phyloP scores from a whole-genome alignment of 768 basidiomycete genomes.

The Naganishia onofrii region DNA sequence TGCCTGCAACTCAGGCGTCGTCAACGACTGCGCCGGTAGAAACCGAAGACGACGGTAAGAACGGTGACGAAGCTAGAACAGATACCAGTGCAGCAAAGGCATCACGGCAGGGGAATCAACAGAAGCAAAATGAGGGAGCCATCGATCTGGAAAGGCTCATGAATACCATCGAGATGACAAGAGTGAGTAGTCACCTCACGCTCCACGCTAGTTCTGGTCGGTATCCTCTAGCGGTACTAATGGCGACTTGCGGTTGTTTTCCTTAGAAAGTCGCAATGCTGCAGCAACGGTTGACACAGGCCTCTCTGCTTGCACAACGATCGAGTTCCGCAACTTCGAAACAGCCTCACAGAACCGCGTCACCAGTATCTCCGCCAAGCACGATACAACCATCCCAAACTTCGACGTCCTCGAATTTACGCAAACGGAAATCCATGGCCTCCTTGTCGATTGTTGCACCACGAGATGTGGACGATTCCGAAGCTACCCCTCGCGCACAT shows the following conservation, averaged over 20 bases:
- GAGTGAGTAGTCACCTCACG: conserved; percentile 16
- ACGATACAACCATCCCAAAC: not conserved
- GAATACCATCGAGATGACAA: conserved; percentile 27
- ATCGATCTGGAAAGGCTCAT: conserved; percentile 25
- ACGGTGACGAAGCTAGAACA: not conserved
- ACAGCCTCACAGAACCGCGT: not conserved
- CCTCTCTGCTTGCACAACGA: conserved; percentile 5
- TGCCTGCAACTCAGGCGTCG: not conserved
- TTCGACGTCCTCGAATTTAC: not conserved
- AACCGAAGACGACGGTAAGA: too few relatives aligned
- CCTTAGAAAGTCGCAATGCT: conserved; percentile 19
- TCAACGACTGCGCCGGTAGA: not conserved
- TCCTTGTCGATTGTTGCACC: conserved; percentile 15
- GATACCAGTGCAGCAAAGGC: not conserved
- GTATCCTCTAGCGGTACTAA: not conserved
- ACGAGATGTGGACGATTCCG: not conserved
- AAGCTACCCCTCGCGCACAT: not conserved
- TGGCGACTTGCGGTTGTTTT: not conserved
- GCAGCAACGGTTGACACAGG: conserved; percentile 8
- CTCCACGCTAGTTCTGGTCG: not conserved
- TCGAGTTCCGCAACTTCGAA: not conserved
- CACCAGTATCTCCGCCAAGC: not conserved
- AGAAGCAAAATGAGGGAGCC: not conserved
- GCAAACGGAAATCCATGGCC: conserved; percentile 21
- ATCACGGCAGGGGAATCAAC: not conserved